Evolutionary conservation across 176 grass and related monocot species (phyloP).

Genomic region (Triticum turgidum): DNA sequence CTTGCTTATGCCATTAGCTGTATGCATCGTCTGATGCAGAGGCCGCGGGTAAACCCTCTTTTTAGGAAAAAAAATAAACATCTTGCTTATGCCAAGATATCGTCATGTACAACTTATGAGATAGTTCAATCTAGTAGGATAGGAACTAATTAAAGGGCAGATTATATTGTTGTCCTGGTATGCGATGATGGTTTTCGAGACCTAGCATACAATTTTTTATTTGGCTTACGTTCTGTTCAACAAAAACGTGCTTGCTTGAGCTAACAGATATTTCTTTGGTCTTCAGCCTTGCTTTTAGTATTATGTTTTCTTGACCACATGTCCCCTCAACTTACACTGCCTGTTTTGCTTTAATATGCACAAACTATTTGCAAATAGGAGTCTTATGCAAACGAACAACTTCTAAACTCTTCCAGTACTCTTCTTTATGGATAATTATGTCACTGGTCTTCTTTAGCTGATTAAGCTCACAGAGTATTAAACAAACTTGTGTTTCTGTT

Average conservation of each 20-base stretch:
- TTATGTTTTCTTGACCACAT: not conserved
- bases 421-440: not conserved
- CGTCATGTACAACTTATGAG: not conserved
- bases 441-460: not conserved
- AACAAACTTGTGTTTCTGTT: slow-evolving; percentile 2
- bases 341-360: not conserved
- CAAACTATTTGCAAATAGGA: not conserved
- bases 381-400: no score
- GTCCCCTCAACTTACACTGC: not conserved
- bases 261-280: not conserved
- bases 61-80: no score
- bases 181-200: not conserved
- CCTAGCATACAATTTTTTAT: not conserved
- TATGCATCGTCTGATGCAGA: no score
- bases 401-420: not conserved
- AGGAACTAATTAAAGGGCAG: not conserved
- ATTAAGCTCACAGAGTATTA: not conserved
- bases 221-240: not conserved
- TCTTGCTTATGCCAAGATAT: not conserved
- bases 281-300: not conserved
- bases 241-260: not conserved
- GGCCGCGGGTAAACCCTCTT: no score
- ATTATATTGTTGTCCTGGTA: not conserved
- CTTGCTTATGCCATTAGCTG: no score
- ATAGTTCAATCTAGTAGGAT: not conserved